These are phyloP conservation scores for Ogataea kodamae DNA, from an alignment of 805 yeast species.

Conservation along the genomic window DNA sequence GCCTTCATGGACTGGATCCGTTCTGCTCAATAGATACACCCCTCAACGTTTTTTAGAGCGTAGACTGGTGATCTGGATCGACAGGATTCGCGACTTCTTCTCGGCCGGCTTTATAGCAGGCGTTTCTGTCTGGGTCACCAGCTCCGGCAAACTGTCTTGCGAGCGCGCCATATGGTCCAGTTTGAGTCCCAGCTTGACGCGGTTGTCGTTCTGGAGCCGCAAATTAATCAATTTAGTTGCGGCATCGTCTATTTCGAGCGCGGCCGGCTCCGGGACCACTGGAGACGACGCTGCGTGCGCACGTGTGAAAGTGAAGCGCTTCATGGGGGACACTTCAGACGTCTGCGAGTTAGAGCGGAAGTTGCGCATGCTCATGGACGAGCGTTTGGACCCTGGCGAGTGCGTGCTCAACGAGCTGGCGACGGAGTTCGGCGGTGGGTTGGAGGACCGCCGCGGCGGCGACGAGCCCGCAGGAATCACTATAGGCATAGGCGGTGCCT, in stretches of 20 bases:
- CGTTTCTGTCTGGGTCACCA: background rate
- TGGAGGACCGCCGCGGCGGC: constrained; percentile 11
- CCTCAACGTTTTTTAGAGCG: constrained; percentile 16
- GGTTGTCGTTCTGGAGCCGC: constrained; percentile 27
- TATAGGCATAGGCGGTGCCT: constrained; percentile 11
- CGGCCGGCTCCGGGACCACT: constrained; percentile 5
- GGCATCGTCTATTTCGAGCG: constrained; percentile 27
- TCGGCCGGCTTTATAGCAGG: constrained; percentile 3
- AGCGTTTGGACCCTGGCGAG: constrained; percentile 30
- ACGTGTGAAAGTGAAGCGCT: constrained; percentile 9
- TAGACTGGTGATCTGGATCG: constrained; percentile 33
- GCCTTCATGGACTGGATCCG: constrained; percentile 37
- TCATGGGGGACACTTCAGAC: constrained; percentile 27
- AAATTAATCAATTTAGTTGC: constrained; percentile 28
- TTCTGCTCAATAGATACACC: constrained; percentile 14
- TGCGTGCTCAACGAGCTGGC: constrained; percentile 9
- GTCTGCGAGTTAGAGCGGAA: constrained; percentile 31
- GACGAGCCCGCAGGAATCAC: constrained; percentile 8
- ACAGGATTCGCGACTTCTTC: constrained; percentile 26
- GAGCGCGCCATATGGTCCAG: constrained; percentile 25
- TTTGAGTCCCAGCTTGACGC: constrained; percentile 29
- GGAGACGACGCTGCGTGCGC: constrained; percentile 15
- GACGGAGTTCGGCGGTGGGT: constrained; percentile 8
- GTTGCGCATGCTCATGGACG: constrained; percentile 33
- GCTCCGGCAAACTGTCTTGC: constrained; percentile 23